phyloP scores from a whole-genome alignment of 2,329 filamentous ascomycete species.

The Hypoxylon sp. region DNA sequence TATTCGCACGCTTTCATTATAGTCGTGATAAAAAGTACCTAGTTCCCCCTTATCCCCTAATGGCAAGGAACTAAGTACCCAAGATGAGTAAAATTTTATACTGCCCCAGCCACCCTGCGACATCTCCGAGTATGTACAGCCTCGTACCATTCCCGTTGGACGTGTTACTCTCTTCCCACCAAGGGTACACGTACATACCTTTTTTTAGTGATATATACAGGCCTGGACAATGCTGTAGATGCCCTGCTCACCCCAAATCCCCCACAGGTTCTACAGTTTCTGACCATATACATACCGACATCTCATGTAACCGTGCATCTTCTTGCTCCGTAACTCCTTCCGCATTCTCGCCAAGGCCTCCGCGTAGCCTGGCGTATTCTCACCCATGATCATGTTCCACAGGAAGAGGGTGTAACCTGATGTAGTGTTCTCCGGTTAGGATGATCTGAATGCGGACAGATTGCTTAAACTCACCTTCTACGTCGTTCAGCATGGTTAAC shows the following conservation, averaged over 20 bases:
- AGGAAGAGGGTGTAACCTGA: conserved; percentile 51
- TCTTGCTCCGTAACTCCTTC: conserved; percentile 46
- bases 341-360: conserved; percentile 47
- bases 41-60: background rate
- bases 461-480: conserved; percentile 46
- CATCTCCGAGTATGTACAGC: conserved; percentile 13
- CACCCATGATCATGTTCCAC: conserved; percentile 50
- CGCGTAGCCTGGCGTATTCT: conserved; percentile 43
- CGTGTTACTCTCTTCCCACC: background rate
- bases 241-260: background rate
- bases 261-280: conserved; percentile 37
- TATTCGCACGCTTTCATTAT: conserved; percentile 1
- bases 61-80: background rate
- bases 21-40: conserved; percentile 1
- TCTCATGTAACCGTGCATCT: conserved; percentile 49
- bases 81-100: conserved; percentile 7
- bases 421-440: background rate
- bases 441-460: background rate
- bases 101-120: background rate
- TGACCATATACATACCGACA: conserved; percentile 47
- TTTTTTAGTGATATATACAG: background rate
- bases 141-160: background rate
- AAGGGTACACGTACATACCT: conserved; percentile 1
- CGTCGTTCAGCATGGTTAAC: conserved; percentile 50
- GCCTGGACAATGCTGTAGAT: background rate